Evolutionary conservation across 108 stramenopile species (phyloP).

Genomic region (Fistulifera pelliculosa): DNA sequence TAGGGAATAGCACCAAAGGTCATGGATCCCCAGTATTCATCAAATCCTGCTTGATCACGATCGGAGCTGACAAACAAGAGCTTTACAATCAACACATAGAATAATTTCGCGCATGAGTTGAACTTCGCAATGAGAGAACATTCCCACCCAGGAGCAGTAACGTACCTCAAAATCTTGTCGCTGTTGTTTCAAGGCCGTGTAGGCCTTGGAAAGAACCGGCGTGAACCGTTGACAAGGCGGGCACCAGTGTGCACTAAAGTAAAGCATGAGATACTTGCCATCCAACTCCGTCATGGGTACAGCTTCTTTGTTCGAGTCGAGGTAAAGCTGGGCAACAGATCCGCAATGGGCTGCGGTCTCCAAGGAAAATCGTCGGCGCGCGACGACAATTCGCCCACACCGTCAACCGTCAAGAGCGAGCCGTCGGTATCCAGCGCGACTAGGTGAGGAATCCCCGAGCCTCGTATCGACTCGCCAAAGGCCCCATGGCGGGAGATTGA

Average conservation of each 20-base stretch:
- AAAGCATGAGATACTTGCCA: conserved; percentile 37
- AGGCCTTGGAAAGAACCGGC: conserved; percentile 53
- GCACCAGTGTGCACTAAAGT: conserved; percentile 25
- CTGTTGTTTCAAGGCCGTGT: conserved; percentile 41
- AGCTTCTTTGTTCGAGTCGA: conserved; percentile 7
- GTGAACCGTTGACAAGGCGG: conserved; percentile 59
- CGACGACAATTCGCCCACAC: conserved; percentile 14
- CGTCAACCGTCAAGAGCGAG: conserved; percentile 35
- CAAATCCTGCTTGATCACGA: conserved; percentile 39
- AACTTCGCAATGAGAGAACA: not conserved
- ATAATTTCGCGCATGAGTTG: not conserved
- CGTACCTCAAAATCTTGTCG: conserved; percentile 63
- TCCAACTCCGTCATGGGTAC: conserved; percentile 21
- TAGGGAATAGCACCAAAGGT: conserved; percentile 58
- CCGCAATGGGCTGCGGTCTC: conserved; percentile 36
- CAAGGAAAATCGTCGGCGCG: conserved; percentile 48
- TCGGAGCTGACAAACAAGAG: conserved; percentile 73
- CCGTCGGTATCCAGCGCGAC: conserved; percentile 42
- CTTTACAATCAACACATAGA: conserved; percentile 4
- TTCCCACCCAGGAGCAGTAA: not conserved
- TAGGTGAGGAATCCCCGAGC: conserved; percentile 41
- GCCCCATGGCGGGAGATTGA: conserved; percentile 3
- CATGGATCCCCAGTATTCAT: conserved; percentile 44
- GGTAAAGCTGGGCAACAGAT: conserved; percentile 29
- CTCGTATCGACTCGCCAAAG: conserved; percentile 12